Conservation (phyloP, 345 rosid genomes). For the Pistacia integerrima region DNA sequence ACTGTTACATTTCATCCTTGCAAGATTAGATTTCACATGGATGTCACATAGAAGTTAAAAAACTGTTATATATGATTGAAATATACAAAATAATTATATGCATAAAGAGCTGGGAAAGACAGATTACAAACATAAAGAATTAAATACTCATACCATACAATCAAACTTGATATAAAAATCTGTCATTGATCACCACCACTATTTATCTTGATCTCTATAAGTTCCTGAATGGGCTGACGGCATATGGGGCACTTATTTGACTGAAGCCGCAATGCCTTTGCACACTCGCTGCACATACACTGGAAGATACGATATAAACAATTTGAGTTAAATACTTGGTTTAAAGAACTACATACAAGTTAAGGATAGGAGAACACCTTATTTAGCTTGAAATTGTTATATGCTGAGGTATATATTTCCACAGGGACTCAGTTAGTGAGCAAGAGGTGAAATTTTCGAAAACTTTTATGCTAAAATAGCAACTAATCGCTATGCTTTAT, state of each 20-base stretch:
- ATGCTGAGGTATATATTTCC: constrained; percentile 1
- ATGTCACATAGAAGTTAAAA: constrained; percentile 16
- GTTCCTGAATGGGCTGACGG: constrained; percentile 74
- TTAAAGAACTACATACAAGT: neutral
- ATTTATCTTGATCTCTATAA: constrained; percentile 78
- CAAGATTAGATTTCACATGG: constrained; percentile 8
- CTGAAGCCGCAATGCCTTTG: constrained; percentile 73
- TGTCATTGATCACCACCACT: constrained; percentile 38
- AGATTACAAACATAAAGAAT: constrained; percentile 9
- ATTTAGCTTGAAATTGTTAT: neutral
- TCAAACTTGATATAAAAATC: constrained; percentile 31
- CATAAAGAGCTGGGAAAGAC: neutral
- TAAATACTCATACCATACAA: constrained; percentile 26
- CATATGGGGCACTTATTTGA: constrained; percentile 93
- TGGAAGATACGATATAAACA: constrained; percentile 32
- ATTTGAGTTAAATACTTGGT: constrained; percentile 7
- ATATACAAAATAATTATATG: constrained; percentile 32
- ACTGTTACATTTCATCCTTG: neutral
- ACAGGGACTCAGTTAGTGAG: neutral
- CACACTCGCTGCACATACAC: constrained; percentile 88
- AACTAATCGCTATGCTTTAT: neutral
- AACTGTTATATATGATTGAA: constrained; percentile 3
- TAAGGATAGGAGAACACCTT: neutral
- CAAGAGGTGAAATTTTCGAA: neutral
- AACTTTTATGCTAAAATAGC: neutral